A percentile compares a stretch with the other conserved stretches of the same genome.
These are phyloP conservation scores for Fraxinus velutina DNA, from an alignment of 305 asterid genomes.

Conservation along the genomic window DNA sequence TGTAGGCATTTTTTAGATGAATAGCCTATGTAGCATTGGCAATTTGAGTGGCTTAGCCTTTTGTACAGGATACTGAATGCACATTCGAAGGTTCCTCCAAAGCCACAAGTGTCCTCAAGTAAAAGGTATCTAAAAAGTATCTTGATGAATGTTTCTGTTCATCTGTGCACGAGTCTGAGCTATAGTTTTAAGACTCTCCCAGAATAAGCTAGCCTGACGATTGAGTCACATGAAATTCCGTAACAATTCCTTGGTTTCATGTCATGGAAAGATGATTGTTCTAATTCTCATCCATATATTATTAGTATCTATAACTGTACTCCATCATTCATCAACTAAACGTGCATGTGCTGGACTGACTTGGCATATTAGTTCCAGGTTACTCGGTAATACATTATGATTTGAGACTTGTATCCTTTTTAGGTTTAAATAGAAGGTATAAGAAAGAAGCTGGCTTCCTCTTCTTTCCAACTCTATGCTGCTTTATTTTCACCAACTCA, in stretches of 20 bases:
- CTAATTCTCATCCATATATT: neutral
- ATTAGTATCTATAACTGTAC: neutral
- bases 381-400: neutral
- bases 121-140: slow-evolving; percentile 48
- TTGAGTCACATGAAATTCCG: neutral
- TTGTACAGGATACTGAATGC: slow-evolving; percentile 61
- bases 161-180: neutral
- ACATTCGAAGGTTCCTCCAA: slow-evolving; percentile 64
- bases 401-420: neutral
- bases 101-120: slow-evolving; percentile 45
- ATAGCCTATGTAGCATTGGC: neutral
- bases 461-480: neutral
- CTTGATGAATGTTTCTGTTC: neutral
- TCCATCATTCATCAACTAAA: neutral
- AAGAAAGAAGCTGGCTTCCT: neutral
- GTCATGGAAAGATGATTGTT: neutral
- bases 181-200: neutral
- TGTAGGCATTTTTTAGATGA: neutral
- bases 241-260: neutral
- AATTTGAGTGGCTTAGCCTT: neutral
- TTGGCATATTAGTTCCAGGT: neutral
- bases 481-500: neutral
- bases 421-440: neutral
- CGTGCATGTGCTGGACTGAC: neutral
- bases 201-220: neutral